Base-by-base conservation (phyloP, 1,139 yeast genomes). In the Kodamaea derodonti region DNA sequence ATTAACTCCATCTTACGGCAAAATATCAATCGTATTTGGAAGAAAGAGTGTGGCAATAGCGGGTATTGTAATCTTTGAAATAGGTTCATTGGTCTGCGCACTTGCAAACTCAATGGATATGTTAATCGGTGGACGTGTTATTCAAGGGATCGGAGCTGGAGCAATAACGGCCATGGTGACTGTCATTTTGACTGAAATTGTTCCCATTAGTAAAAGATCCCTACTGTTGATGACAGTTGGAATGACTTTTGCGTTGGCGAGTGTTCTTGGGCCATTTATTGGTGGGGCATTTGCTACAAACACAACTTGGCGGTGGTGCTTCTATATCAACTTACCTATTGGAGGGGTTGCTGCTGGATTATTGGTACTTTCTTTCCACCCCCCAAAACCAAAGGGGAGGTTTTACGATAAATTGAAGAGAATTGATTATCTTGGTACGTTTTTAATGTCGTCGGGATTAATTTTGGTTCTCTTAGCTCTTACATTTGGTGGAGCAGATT, bases 241-340 rank as follows among this genome's bases (percentile, higher is more conserved):
- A 1, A 35, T 51, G 17, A 42, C 54, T 1, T 52, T 40, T 24
- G 42, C 58, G 2, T 38, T 52, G 3, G 54, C 58, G 1, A 43
- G 51, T 20, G 57, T 53, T 11, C 31, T 47, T 15, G 60, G 58
- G 2, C 60, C 60, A 1, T 49, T 54, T 29, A 40, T 52, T 7
- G 58, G 58, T 3, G 57, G 58, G 3, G 57, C 54, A 3, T 49
- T 54, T 30, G 39, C 57, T 4, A 27, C 47, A 8, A 43, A 47
- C 15, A 78, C 75, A 2, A 62, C 77, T 15, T 83, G 90, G 90
- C 69, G 92, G 52, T 82, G 90, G 88, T 77, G 85, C 45, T 84
- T 83, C 54, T 84, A 77, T 54, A 69, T 83, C 47, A 83, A 82
- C 52, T 58, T 84, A 38, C 87, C 90, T 3, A 60, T 80, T 34